phyloP scores from a whole-genome alignment of 2,329 filamentous ascomycete species.

The Chaetomiaceae sp. region DNA sequence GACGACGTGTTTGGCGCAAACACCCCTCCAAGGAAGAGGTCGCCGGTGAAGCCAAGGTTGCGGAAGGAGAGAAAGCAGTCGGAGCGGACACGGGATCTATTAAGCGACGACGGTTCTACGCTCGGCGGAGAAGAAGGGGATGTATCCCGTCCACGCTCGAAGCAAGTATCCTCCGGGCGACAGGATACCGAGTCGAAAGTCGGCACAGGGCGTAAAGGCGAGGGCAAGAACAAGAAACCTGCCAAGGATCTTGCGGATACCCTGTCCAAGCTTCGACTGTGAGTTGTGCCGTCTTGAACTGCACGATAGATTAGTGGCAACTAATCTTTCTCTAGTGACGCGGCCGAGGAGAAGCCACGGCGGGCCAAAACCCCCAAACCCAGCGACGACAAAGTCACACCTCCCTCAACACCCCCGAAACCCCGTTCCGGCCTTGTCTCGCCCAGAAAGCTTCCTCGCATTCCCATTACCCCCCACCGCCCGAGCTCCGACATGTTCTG shows the following conservation, averaged over 20 bases:
- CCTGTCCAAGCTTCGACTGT: conserved; percentile 23
- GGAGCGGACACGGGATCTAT: not conserved
- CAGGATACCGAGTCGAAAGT: not conserved
- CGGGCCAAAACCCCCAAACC: not conserved
- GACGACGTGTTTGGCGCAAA: conserved; percentile 5
- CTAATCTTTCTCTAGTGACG: conserved; percentile 1
- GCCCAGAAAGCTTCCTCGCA: conserved; percentile 36
- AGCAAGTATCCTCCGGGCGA: not conserved
- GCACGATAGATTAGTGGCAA: not conserved
- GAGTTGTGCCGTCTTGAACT: not conserved
- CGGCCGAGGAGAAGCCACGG: not conserved
- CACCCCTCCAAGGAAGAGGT: not conserved
- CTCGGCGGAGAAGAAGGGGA: not conserved
- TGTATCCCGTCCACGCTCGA: not conserved
- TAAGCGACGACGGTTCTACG: not conserved
- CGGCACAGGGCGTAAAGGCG: not conserved
- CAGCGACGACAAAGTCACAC: not conserved
- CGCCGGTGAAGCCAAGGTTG: conserved; percentile 1
- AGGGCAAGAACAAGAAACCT: not conserved
- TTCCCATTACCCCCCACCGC: conserved; percentile 52
- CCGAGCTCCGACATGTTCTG: conserved; percentile 56
- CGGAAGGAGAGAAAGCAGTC: not conserved
- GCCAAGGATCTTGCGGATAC: conserved; percentile 19
- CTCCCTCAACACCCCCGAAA: conserved; percentile 21
- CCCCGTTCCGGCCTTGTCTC: conserved; percentile 28